A percentile compares a stretch with the other conserved stretches of the same genome.
These are phyloP conservation scores for Pythium grandisporangium DNA, from an alignment of 352 stramenopile genomes.

Conservation along the genomic window DNA sequence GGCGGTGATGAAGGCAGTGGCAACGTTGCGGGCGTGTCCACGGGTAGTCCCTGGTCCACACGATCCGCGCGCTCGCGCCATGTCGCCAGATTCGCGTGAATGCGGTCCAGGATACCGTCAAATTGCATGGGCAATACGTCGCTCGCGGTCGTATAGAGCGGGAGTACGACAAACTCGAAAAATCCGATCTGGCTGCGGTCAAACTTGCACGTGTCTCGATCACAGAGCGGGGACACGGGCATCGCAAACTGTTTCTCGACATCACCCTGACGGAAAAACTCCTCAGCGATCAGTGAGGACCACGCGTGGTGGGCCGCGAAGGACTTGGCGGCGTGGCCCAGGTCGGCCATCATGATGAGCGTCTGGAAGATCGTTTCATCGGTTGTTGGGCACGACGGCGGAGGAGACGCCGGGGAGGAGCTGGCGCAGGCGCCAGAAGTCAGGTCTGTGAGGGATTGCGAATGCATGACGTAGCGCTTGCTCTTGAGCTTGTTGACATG, in stretches of 20 bases:
- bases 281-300: constrained; percentile 49
- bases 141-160: constrained; percentile 36
- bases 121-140: constrained; percentile 46
- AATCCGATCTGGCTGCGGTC: constrained; percentile 68
- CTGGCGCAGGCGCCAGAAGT: neutral
- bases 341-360: constrained; percentile 70
- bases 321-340: constrained; percentile 56
- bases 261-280: constrained; percentile 67
- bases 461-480: constrained; percentile 32
- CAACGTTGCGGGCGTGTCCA: no score
- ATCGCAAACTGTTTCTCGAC: constrained; percentile 42
- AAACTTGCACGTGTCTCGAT: constrained; percentile 38
- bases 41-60: constrained; percentile 6
- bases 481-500: constrained; percentile 73
- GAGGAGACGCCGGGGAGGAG: neutral
- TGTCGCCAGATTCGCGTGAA: constrained; percentile 33
- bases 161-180: constrained; percentile 63
- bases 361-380: constrained; percentile 56
- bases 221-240: constrained; percentile 53
- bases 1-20: constrained; percentile 1
- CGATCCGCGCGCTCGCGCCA: constrained; percentile 28
- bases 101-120: constrained; percentile 29
- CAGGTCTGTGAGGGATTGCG: constrained; percentile 19
- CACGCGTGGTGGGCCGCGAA: constrained; percentile 47
- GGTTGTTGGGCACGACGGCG: neutral